Conservation (phyloP, 73 alveolate species). For the Tetrahymena borealis region DNA sequence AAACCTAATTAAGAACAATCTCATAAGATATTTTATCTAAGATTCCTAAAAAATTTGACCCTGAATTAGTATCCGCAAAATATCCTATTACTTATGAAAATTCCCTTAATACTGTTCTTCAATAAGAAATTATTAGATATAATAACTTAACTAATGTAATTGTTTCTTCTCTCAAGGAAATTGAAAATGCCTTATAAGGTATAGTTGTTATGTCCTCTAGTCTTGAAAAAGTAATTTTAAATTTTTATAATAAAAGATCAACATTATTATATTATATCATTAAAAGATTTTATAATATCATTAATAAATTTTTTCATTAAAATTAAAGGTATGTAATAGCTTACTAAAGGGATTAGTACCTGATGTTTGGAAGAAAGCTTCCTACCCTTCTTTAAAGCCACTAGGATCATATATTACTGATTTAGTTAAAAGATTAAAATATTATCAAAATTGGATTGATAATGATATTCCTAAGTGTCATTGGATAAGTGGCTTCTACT, state of each 20-base stretch:
- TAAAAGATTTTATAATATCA: too few relatives aligned
- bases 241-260: too few relatives aligned
- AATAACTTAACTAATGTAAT: constrained; percentile 77
- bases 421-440: constrained; percentile 58
- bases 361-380: constrained; percentile 79
- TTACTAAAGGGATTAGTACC: constrained; percentile 81
- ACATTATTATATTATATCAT: too few relatives aligned
- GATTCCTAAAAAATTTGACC: constrained; percentile 84
- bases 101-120: constrained; percentile 94
- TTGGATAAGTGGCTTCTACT: constrained; percentile 88
- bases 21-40: constrained; percentile 77
- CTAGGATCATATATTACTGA: constrained; percentile 83
- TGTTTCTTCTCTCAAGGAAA: constrained; percentile 47
- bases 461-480: constrained; percentile 76
- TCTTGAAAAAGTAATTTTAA: constrained; percentile 43
- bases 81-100: constrained; percentile 95
- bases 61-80: constrained; percentile 77
- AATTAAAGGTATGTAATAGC: constrained; percentile 59
- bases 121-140: constrained; percentile 94
- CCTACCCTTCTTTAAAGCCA: constrained; percentile 85
- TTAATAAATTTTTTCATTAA: too few relatives aligned
- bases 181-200: constrained; percentile 78
- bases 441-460: constrained; percentile 70
- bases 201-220: constrained; percentile 74
- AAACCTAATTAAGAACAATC: constrained; percentile 55